These are phyloP conservation scores for Nothomitra cinnamomea DNA, from an alignment of 2,329 filamentous ascomycete genomes.

Conservation along the genomic window DNA sequence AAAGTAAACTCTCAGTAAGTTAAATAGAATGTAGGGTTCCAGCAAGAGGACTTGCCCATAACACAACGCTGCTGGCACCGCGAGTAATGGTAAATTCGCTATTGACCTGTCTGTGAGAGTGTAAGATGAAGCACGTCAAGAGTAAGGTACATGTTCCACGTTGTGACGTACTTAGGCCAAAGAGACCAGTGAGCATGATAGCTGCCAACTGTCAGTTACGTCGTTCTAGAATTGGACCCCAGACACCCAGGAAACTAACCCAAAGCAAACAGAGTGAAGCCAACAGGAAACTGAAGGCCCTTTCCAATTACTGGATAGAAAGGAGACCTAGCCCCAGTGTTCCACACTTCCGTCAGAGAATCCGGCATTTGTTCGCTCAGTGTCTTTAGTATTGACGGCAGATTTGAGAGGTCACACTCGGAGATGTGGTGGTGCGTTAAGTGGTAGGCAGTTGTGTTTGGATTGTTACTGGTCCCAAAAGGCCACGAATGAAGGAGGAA, in stretches of 20 bases:
- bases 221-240: background rate
- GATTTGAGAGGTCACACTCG: background rate
- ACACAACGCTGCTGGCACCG: constrained; percentile 71
- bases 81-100: constrained; percentile 57
- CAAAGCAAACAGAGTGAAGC: constrained; percentile 54
- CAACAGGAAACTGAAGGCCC: constrained; percentile 66
- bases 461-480: background rate
- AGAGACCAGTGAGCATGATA: constrained; percentile 56
- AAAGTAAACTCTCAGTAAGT: constrained; percentile 7
- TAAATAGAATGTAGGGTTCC: constrained; percentile 4
- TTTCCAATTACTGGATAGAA: constrained; percentile 71
- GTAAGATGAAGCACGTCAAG: background rate
- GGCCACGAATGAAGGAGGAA: background rate
- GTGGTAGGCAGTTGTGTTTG: background rate
- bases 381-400: background rate
- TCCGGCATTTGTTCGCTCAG: constrained; percentile 19
- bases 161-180: constrained; percentile 57
- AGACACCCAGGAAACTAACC: constrained; percentile 24
- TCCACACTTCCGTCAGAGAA: constrained; percentile 80
- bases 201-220: constrained; percentile 21
- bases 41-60: constrained; percentile 54
- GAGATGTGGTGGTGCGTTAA: background rate
- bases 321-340: constrained; percentile 73
- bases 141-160: background rate
- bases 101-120: constrained; percentile 55